Evolutionary conservation across 169 alveolate species (phyloP), one percentile per base, ranked within the genome.

Genomic region (Cryptosporidium tyzzeri): DNA sequence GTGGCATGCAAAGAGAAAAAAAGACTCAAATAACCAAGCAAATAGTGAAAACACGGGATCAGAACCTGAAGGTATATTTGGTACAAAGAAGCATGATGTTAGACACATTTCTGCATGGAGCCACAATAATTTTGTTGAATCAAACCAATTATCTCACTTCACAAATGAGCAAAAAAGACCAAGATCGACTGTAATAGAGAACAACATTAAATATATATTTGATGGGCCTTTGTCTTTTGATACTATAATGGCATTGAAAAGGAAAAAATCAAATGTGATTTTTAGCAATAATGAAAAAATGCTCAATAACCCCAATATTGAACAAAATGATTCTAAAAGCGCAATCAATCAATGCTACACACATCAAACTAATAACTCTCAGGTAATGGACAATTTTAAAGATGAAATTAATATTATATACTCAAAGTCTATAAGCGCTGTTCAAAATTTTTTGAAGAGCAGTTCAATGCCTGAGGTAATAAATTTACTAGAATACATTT

Each of bases 201-300:
- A 58, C 7, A 67, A 26, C 37, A 62, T 44, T 12, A 80, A 65
- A 21, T 61, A 50, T 26, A 61, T 67, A 29, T 80, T 80, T 80
- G 89, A 80, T 44, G 89, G 89, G 2, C 89, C 89, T 21, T 29
- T 80, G 14, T 80, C 89, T 41, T 80, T 80, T 80, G 89, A 80
- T 67, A 41, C 89, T 31, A 80, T 80, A 31, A 80, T 80, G 89
- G 89, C 74, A n/a, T 62, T 80, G 50, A 80, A 80, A 44, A 80
- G 48, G 31, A 80, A 80, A 48, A 80, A 62, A 33, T 37, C 71
- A 26, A 65, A 65, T 10, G 16, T 23, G 6, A 26, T 21, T 4
- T 26, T 26, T 48, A 12, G 6, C 12, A 55, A 55, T 55, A 55
- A 21, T n/a, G 67, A n/a, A 8, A 55, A 55, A 23, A 21, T 26